A percentile compares a stretch with the other conserved stretches of the same genome.
These are phyloP conservation scores for Phaeodactylum tricornutum DNA, from an alignment of 108 stramenopile genomes.

Conservation along the genomic window DNA sequence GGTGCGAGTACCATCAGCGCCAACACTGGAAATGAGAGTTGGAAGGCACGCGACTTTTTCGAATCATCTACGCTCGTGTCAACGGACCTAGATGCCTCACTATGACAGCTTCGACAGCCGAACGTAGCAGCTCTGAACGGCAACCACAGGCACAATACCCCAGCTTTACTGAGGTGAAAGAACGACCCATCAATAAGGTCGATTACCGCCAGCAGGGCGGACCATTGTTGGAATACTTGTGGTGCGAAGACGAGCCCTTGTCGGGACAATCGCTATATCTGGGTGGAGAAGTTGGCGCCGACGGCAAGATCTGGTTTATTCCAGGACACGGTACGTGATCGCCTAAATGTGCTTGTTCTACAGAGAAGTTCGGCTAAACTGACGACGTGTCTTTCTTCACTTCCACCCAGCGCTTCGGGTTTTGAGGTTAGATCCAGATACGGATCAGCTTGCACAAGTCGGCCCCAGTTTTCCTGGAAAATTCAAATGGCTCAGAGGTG, in stretches of 20 bases:
- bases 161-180: conserved; percentile 5
- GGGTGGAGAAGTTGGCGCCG: conserved; percentile 64
- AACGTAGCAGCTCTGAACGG: too few species aligned
- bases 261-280: conserved; percentile 51
- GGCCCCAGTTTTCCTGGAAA: conserved; percentile 55
- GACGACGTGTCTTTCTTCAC: not conserved
- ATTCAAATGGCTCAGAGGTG: conserved; percentile 85
- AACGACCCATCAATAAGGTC: conserved; percentile 20
- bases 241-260: conserved; percentile 16
- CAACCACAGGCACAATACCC: too few species aligned
- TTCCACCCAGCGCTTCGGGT: conserved; percentile 34
- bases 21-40: too few species aligned
- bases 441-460: conserved; percentile 42
- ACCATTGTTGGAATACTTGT: conserved; percentile 22
- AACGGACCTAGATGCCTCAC: too few species aligned
- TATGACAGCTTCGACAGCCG: too few species aligned
- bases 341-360: not conserved
- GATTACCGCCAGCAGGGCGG: conserved; percentile 30
- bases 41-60: too few species aligned
- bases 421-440: conserved; percentile 42
- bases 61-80: too few species aligned
- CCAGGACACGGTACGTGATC: conserved; percentile 81
- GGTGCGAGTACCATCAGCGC: too few species aligned
- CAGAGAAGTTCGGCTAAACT: not conserved
- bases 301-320: conserved; percentile 75